Evolutionary conservation across 805 yeast genomes (phyloP).

Genomic region (Sugiyamaella marilandica): DNA sequence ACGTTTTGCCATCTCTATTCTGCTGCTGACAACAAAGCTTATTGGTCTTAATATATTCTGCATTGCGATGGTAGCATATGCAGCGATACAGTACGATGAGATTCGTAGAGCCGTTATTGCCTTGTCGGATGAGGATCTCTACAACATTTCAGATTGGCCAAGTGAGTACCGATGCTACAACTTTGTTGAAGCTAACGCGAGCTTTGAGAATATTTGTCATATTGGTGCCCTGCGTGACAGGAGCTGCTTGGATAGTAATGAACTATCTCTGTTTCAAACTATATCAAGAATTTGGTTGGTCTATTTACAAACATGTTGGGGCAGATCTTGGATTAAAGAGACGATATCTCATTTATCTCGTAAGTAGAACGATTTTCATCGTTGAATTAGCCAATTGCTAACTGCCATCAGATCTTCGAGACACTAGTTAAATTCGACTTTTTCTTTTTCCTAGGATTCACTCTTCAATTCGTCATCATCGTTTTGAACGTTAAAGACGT

Average conservation of each 20-base stretch:
- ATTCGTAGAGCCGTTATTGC: conserved; percentile 28
- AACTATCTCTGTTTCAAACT: conserved; percentile 33
- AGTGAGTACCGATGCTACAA: conserved; percentile 16
- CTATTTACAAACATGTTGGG: conserved; percentile 45
- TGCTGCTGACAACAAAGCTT: conserved; percentile 15
- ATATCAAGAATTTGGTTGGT: conserved; percentile 42
- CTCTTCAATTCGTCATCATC: conserved; percentile 45
- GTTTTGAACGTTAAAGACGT: conserved; percentile 38
- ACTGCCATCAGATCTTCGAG: conserved; percentile 34
- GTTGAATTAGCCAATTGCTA: conserved; percentile 25
- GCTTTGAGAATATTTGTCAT: conserved; percentile 36
- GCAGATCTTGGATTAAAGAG: conserved; percentile 40
- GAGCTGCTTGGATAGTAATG: conserved; percentile 34
- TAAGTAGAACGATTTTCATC: conserved; percentile 12
- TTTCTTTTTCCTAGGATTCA: conserved; percentile 48
- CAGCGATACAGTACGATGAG: conserved; percentile 45
- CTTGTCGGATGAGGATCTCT: conserved; percentile 16
- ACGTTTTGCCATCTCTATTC: conserved; percentile 26
- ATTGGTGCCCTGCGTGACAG: conserved; percentile 41
- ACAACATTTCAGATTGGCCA: conserved; percentile 17
- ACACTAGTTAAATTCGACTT: conserved; percentile 39
- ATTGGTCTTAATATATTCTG: conserved; percentile 39
- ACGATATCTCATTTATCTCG: conserved; percentile 30
- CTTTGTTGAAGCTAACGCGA: neutral
- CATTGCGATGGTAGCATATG: conserved; percentile 42